These are phyloP conservation scores for Leccinum subgranulosum DNA, from an alignment of 768 basidiomycete species.

Conservation along the genomic window DNA sequence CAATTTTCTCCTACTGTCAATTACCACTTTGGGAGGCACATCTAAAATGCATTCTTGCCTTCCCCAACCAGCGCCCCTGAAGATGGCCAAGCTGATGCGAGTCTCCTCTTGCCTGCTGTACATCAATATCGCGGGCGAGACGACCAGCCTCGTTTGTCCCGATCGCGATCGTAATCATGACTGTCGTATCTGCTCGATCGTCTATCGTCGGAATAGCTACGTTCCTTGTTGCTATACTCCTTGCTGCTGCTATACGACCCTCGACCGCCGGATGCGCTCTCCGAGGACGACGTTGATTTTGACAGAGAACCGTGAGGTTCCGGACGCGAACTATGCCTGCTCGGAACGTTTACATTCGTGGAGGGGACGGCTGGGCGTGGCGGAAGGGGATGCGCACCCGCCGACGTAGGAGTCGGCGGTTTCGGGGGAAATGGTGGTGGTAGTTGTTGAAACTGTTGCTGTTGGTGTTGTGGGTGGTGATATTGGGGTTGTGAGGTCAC, in stretches of 20 bases:
- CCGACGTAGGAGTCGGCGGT: not conserved
- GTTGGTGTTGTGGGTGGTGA: not conserved
- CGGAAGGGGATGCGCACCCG: constrained; percentile 12
- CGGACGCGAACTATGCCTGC: constrained; percentile 10
- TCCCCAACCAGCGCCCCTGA: not conserved
- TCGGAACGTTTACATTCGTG: not conserved
- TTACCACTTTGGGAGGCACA: not conserved
- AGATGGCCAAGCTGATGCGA: not conserved
- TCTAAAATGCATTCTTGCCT: not conserved
- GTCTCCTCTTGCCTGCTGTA: not conserved
- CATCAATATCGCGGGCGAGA: constrained; percentile 2
- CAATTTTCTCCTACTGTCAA: not conserved
- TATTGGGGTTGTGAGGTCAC: not conserved
- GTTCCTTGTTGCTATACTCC: constrained; percentile 3
- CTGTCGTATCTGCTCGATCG: constrained; percentile 10
- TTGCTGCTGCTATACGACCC: constrained; percentile 8
- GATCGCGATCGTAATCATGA: constrained; percentile 5
- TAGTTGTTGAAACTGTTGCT: not conserved
- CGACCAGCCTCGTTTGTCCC: constrained; percentile 10
- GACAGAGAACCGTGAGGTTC: constrained; percentile 16
- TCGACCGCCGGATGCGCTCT: constrained; percentile 9
- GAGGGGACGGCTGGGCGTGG: constrained; percentile 9
- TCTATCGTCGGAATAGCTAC: constrained; percentile 17
- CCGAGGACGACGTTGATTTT: constrained; percentile 19
- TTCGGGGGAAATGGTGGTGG: not conserved